These are phyloP conservation scores for Butyriboletus loyo DNA, from an alignment of 768 basidiomycete genomes.

Conservation along the genomic window DNA sequence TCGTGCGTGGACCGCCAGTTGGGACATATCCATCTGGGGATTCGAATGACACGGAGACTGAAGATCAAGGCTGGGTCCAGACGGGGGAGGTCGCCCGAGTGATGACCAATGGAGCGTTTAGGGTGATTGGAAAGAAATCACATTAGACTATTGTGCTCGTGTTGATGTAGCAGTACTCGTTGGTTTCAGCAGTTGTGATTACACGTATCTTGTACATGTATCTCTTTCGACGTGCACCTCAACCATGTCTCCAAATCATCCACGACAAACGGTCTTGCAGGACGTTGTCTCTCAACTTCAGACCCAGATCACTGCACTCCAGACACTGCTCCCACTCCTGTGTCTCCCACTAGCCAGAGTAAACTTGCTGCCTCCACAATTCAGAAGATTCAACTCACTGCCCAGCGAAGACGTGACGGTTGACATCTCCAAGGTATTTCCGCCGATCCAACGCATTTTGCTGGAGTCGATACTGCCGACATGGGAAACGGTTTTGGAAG, in stretches of 20 bases:
- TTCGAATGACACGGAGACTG: conserved; percentile 37
- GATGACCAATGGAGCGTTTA: conserved; percentile 68
- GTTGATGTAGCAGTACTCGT: neutral
- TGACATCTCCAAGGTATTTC: conserved; percentile 35
- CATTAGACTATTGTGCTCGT: neutral
- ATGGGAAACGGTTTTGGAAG: conserved; percentile 59
- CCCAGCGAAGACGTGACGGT: conserved; percentile 25
- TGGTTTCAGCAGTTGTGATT: neutral
- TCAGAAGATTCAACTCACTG: conserved; percentile 40
- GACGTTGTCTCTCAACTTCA: conserved; percentile 45
- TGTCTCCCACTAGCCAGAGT: conserved; percentile 54
- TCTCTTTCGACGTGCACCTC: neutral
- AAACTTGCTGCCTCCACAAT: conserved; percentile 59
- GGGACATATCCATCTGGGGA: conserved; percentile 42
- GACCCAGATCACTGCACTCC: conserved; percentile 45
- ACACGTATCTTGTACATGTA: no score
- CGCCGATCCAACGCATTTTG: conserved; percentile 61
- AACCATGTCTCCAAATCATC: conserved; percentile 10
- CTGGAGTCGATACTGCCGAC: conserved; percentile 63
- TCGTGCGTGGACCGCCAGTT: conserved; percentile 72
- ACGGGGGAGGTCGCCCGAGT: conserved; percentile 46
- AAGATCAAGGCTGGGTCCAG: conserved; percentile 42
- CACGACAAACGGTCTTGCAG: conserved; percentile 15
- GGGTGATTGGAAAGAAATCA: conserved; percentile 19
- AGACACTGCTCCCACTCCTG: conserved; percentile 54